Base-by-base conservation (phyloP, 106 monocot genomes). In the Cymbidium sinense region DNA sequence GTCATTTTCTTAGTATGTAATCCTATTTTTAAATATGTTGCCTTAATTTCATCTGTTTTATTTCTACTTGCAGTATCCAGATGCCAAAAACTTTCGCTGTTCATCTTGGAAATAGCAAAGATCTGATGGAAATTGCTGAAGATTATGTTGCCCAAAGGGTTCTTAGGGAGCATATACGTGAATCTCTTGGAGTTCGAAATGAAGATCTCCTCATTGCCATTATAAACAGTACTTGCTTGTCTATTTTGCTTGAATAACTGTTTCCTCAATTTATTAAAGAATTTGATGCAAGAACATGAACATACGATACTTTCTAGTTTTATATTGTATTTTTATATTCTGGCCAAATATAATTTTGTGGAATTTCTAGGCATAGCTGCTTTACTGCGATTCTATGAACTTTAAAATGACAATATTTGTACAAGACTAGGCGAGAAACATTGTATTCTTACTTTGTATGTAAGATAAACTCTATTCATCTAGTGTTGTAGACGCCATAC, bases 81-180 rank as follows among this genome's bases (percentile, higher is more conserved):
- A 98, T 98, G 98, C 98, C 98, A 52, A 62, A 87, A 20, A 98
- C 92, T 18, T 92, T 87, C 88, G 98, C 91, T 74, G 98, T 94
- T 82, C 98, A 98, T 75, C 88, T 98, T 65, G 94, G 98, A 65
- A 98, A 98, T 83, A 98, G 98, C 81, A 92, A 90, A 83, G 92
- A 94, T 67, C 74, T 98, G 23, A 94, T 92, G 90, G 90, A 92
- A 78, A 87, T 94, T 82, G 98, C 94, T 81, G 92, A 98, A 86
- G 88, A 89, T 85, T 82, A 61, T 85, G 78, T 92, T 47, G 94
- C 94, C 28, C 92, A 79, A 80, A 92, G 84, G 82, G 88, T 92
- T 76, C 87, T 98, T 70, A 75, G 90, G 65, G 94, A 92, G 64
- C 94, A 98, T 83, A 81, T 98, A 50, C 88, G 98, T 21, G 91